phyloP scores from a whole-genome alignment of 352 stramenopile genomes.

The Phytophthora macrochlamydospora region DNA sequence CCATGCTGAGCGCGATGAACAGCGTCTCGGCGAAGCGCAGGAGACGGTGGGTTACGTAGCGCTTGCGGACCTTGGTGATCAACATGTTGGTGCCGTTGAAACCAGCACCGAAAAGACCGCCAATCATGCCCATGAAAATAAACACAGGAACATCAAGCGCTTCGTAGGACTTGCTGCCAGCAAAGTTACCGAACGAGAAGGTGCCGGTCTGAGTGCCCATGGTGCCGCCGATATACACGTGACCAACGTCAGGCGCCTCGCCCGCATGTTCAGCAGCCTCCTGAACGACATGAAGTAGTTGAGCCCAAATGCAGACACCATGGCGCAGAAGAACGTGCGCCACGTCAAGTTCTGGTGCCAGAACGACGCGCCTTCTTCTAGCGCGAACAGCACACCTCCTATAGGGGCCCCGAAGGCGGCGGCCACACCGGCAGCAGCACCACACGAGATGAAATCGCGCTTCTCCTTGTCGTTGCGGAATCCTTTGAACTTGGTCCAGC shows the following conservation, averaged over 20 bases:
- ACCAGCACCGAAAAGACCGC: constrained; percentile 94
- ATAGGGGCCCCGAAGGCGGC: constrained; percentile 98
- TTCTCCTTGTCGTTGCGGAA: constrained; percentile 96
- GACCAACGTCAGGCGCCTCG: constrained; percentile 32
- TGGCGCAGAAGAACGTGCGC: constrained; percentile 97
- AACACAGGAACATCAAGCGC: constrained; percentile 97
- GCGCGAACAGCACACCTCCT: constrained; percentile 96
- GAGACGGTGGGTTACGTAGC: constrained; percentile 65
- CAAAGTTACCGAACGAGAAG: constrained; percentile 90
- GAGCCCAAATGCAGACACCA: constrained; percentile 89
- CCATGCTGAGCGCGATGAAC: constrained; percentile 70
- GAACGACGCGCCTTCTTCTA: constrained; percentile 98
- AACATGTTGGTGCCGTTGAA: constrained; percentile 97
- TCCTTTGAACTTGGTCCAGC: constrained; percentile 90
- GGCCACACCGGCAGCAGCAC: constrained; percentile 96
- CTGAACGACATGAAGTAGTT: constrained; percentile 89
- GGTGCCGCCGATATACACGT: constrained; percentile 65
- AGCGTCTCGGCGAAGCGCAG: constrained; percentile 71
- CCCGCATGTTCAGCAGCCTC: constrained; percentile 50
- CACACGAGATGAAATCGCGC: constrained; percentile 98
- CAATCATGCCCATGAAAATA: constrained; percentile 96
- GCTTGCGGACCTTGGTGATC: constrained; percentile 86
- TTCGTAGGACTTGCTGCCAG: constrained; percentile 90
- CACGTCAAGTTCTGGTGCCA: constrained; percentile 99
- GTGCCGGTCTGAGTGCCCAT: constrained; percentile 84